These are phyloP conservation scores for Terana coerulea DNA, from an alignment of 768 basidiomycete genomes.

Conservation along the genomic window DNA sequence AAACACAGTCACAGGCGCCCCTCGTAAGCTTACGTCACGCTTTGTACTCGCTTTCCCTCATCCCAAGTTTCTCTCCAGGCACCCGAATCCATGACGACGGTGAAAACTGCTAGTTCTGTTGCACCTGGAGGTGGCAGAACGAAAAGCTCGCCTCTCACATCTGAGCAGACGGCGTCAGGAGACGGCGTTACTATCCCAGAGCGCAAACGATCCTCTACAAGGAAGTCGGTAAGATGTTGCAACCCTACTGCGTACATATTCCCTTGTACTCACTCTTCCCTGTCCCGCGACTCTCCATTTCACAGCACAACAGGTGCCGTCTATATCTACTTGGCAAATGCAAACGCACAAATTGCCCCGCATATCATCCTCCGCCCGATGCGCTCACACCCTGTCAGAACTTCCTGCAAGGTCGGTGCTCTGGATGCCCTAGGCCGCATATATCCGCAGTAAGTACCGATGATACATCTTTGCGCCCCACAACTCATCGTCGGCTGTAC, in stretches of 20 bases:
- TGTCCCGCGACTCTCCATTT: too few species aligned
- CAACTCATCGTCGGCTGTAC: too few species aligned
- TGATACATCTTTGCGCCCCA: too few species aligned
- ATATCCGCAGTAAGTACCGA: background rate
- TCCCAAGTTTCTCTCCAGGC: background rate
- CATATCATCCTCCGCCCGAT: background rate
- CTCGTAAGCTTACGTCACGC: conserved; percentile 3
- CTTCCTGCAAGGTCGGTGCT: background rate
- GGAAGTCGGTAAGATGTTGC: too few species aligned
- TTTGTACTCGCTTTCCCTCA: background rate
- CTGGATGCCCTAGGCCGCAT: background rate
- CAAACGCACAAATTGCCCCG: background rate
- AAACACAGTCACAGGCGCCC: background rate
- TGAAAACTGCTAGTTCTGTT: background rate
- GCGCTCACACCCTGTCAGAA: background rate
- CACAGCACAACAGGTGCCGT: background rate
- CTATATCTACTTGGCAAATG: background rate
- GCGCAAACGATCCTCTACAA: too few species aligned
- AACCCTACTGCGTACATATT: too few species aligned
- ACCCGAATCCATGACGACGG: background rate
- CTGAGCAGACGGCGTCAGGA: too few species aligned
- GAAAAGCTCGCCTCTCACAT: too few species aligned
- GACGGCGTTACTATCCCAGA: too few species aligned
- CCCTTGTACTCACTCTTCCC: too few species aligned
- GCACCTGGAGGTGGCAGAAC: too few species aligned